Evolutionary conservation across 768 basidiomycete genomes (phyloP), one percentile per base, ranked within the genome.

Genomic region (Phallus indusiatus): DNA sequence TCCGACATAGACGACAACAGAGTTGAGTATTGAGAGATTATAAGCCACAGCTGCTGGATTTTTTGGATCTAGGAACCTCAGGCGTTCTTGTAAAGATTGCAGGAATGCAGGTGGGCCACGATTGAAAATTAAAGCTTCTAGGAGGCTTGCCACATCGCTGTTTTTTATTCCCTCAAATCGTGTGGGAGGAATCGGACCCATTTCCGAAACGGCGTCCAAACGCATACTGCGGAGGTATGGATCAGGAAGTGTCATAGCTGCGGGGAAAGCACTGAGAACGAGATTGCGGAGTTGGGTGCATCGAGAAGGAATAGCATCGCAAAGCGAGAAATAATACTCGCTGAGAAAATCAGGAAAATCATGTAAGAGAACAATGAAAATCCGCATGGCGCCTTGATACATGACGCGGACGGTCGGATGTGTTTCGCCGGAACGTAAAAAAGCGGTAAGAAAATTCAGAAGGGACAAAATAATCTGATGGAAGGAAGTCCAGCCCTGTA

Each of bases 341-440:
- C 87, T 91, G 62, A 98, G 78, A 78, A 98, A 98, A 62, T 97
- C 96, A 54, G 96, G 96, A 78, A 98, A 98, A 73, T 98, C 96
- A 72, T 99, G 94, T 18, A 99, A 83, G 54, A 99, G 85, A 60
- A 98, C 93, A 51, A 99, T 81, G 52, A 99, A 83, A 33, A 99
- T 80, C 36, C 94, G 84, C 50, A 96, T 77, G 20, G 93, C 82
- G 20, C 93, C 96, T 47, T 90, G 85, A 76, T 94, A 97, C 47
- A 99, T 80, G 63, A 91, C 88, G 47, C 88, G 81, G 20, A 88
- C 86, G 5, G 93, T 85, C 21, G 81, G 78, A 63, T 88, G 83
- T 47, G 98, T 79, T 64, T 90, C 84, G 12, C 86, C 83, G 34
- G 86, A 81, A 67, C 85, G 88, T 65, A 99, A 77, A 79, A 97